phyloP scores from a whole-genome alignment of 306 rosid genomes.

The Ormosia semicastrata region DNA sequence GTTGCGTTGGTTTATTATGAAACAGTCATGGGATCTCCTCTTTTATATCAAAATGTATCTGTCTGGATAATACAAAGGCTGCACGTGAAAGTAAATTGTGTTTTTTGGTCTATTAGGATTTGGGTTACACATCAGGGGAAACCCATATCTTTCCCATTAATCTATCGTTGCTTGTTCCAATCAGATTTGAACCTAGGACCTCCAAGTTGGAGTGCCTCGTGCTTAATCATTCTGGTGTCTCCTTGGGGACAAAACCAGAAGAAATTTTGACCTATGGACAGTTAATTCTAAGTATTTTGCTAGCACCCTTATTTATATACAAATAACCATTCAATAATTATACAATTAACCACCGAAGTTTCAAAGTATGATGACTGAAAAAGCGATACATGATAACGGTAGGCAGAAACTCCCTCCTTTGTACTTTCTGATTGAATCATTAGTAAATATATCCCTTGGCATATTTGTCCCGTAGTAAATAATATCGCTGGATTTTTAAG shows the following conservation, averaged over 20 bases:
- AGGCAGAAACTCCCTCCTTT: not conserved
- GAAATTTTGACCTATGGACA: not conserved
- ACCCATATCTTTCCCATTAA: not conserved
- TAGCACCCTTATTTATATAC: not conserved
- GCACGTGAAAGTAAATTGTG: not conserved
- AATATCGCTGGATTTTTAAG: not conserved
- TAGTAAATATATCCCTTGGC: not conserved
- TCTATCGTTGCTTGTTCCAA: not conserved
- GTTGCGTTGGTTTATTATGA: not conserved
- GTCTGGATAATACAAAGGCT: not conserved
- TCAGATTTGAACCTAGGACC: not conserved
- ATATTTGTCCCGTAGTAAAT: not conserved
- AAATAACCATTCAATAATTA: not conserved
- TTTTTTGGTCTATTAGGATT: not conserved
- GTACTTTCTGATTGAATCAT: not conserved
- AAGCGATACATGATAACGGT: not conserved
- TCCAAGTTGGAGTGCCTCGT: not conserved
- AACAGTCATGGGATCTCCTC: not conserved
- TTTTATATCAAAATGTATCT: slow-evolving; percentile 2
- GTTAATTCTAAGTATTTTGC: not conserved
- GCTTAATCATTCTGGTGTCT: not conserved
- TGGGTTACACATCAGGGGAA: slow-evolving; percentile 9
- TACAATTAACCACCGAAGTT: not conserved
- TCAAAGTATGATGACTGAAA: not conserved
- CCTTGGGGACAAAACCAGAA: slow-evolving; percentile 1